Base-by-base conservation (phyloP, 352 stramenopile genomes). In the Phytophthora meadii region DNA sequence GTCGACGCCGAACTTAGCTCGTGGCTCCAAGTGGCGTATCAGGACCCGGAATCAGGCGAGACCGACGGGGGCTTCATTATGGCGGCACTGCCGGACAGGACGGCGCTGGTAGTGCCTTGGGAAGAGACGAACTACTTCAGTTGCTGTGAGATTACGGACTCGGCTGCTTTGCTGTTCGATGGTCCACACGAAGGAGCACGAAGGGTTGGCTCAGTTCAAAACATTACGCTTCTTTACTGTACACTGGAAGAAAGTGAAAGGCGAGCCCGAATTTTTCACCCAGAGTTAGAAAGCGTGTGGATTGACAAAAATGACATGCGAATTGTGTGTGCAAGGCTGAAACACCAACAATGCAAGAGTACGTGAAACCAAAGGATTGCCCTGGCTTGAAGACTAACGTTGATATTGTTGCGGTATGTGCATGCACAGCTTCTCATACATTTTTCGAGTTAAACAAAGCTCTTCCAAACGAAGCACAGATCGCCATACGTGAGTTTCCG, bases 401-500 rank as follows among this genome's bases (percentile, higher is more conserved):
- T 66, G 25, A 48, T 47, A 53, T 37, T 65, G 10, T 60, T 25
- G 36, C 27, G 24, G 30, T 34, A 34, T 39, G 12, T 55, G 7
- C n/a, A 59, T 50, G 39, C 15, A 24, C 50, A 73, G 59, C 52
- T 45, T 45, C 14, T n/a, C 84, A 93, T 50, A 66, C 76, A 8
- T 90, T 89, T 58, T 92, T 76, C 51, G 72, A 62, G n/a, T 48
- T 90, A 34, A 88, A 84, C 57, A 72, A 83, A 28, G 55, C 66
- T 8, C 65, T 92, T 1, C 85, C 85, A 8, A 40, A 77, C 0
- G 79, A 89, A 65, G 82, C 84, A 4, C 81, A 90, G 59, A 84
- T 93, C 51, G 79, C 81, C 10, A 87, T 90, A 47, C 81, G 82
- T 36, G 64, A 69, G 0, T 90, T 89, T 34, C 81, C 82, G 19